A percentile compares a stretch with the other conserved stretches of the same genome.
Conservation (phyloP, 2,329 filamentous ascomycete genomes). For the Diaporthe vexans region DNA sequence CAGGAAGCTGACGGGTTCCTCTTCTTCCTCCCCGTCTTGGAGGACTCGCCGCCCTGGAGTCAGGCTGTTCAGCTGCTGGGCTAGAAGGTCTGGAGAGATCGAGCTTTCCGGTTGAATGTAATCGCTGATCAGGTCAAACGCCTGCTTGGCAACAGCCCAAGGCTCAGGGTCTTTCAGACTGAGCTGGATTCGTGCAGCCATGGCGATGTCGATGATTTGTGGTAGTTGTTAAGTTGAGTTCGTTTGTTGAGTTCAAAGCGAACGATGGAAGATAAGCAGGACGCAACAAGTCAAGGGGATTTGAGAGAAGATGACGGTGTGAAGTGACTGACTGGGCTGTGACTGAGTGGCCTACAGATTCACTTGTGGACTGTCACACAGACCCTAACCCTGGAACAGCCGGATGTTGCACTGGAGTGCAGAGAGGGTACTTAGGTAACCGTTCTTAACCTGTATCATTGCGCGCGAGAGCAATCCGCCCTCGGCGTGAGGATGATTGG, state of each 20-base stretch:
- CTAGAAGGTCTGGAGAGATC: background rate
- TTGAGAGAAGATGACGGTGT: no score
- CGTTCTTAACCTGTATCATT: background rate
- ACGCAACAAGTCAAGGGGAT: no score
- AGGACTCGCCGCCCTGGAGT: conserved; percentile 1
- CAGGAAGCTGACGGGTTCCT: background rate
- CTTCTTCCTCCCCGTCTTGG: background rate
- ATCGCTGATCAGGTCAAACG: background rate
- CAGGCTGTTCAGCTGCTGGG: background rate
- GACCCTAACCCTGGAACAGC: no score
- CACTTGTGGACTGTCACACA: no score
- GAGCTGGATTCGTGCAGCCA: background rate
- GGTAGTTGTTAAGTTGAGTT: background rate
- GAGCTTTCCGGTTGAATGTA: background rate
- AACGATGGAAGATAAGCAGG: background rate
- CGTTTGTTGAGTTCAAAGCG: background rate
- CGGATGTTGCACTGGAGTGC: no score
- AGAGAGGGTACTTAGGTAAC: no score
- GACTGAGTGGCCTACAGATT: no score
- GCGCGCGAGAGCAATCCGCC: background rate
- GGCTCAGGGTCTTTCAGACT: background rate
- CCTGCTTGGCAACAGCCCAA: background rate
- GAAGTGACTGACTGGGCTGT: no score
- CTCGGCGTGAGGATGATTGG: background rate
- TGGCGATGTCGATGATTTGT: background rate